phyloP scores from a whole-genome alignment of 2,329 filamentous ascomycete genomes.

The Fulvia fulva region DNA sequence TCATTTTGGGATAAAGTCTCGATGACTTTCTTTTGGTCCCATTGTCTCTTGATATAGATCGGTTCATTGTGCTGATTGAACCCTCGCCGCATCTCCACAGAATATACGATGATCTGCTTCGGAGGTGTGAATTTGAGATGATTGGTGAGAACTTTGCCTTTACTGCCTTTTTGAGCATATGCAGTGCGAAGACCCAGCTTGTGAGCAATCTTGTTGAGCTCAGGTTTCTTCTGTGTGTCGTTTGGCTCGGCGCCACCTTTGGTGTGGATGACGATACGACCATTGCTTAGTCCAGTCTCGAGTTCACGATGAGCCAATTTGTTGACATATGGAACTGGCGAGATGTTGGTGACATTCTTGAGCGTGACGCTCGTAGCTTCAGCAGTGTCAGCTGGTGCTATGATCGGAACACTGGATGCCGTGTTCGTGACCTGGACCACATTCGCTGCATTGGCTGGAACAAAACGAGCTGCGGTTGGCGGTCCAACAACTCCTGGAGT shows the following conservation, averaged over 20 bases:
- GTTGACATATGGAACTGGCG: neutral
- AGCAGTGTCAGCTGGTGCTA: neutral
- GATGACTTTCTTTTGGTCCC: neutral
- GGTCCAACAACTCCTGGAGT: too few species aligned
- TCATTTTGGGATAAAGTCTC: neutral
- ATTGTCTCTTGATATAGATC: neutral
- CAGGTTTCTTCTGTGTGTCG: neutral
- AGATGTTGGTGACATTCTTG: neutral
- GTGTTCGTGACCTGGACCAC: too few species aligned
- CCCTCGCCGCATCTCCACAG: neutral
- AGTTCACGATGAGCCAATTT: neutral
- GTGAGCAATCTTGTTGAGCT: neutral
- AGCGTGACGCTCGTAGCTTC: neutral
- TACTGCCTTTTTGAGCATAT: neutral
- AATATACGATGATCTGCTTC: constrained; percentile 5
- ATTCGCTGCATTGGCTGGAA: too few species aligned
- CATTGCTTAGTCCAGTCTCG: neutral
- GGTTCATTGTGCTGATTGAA: neutral
- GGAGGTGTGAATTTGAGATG: constrained; percentile 4
- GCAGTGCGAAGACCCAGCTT: constrained; percentile 1
- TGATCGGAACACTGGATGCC: too few species aligned
- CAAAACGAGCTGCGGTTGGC: too few species aligned
- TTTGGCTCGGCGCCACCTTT: neutral
- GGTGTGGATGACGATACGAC: neutral
- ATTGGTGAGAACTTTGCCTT: constrained; percentile 8